Conservation (phyloP, 345 rosid species). For the Lepidium didymum region DNA sequence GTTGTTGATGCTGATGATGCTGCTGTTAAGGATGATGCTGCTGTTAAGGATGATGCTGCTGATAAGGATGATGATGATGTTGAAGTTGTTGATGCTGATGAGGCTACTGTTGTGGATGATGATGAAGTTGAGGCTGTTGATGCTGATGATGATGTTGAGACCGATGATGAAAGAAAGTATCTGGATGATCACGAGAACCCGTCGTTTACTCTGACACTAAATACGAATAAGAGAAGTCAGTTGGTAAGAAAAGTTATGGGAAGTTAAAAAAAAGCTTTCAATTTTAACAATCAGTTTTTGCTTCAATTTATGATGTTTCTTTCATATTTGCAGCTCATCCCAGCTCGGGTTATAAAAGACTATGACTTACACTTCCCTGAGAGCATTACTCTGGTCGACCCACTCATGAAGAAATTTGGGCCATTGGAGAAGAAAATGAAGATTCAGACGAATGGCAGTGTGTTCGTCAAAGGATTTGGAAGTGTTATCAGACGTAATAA, state of each 20-base stretch:
- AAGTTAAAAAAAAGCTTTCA: background rate
- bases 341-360: background rate
- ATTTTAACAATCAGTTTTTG: background rate
- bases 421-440: background rate
- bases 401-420: background rate
- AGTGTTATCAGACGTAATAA: constrained; percentile 3
- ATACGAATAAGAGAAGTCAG: constrained; percentile 17
- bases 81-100: background rate
- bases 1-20: too few relatives aligned
- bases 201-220: background rate
- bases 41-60: background rate
- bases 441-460: background rate
- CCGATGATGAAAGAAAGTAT: background rate
- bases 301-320: background rate
- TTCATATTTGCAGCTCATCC: constrained; percentile 12
- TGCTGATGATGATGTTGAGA: too few relatives aligned
- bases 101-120: background rate
- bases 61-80: background rate
- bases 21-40: background rate
- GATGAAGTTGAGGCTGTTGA: too few relatives aligned
- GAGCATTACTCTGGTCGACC: background rate
- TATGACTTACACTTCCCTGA: constrained; percentile 11
- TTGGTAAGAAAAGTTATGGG: background rate
- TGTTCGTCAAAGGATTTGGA: constrained; percentile 14
- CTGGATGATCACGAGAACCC: background rate